Evolutionary conservation across 257 asterid genomes (phyloP), one percentile per base, ranked within the genome.

Genomic region (Voacanga thouarsii): DNA sequence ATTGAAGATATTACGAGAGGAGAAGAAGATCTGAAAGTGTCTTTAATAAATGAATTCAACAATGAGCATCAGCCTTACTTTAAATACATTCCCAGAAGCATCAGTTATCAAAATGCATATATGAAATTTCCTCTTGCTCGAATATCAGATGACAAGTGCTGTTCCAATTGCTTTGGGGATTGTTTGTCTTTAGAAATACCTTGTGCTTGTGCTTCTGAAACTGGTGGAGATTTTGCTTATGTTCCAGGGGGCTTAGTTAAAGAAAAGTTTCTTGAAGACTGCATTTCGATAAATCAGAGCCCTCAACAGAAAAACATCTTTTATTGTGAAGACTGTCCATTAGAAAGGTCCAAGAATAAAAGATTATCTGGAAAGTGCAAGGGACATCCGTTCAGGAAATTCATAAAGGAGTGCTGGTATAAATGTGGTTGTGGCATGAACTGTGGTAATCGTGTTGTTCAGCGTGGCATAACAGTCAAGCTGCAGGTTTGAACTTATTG

Each of bases 361-460:
- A 55, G 78, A 50, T 4, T 14, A 61, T 56, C 85, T 68, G 88
- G 81, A 61, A 79, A 76, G 64, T 91, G 97, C 84, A 84, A 80
- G 77, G 96, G 97, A 49, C 97, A 93, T 65, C 28, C 82, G 28
- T 64, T 74, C 71, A 83, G 87, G 85, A 90, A 82, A 68, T 93
- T 91, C 71, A 89, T 93, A 65, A 91, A 93, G 79, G 96, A 93
- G 72, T 93, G 97, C 81, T 91, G 97, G 97, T 85, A 82, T 66
- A 93, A 90, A 81, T 93, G 97, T 71, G 97, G 97, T 66, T 93
- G 97, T 81, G 77, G 49, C 51, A 89, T 79, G 87, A 30, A 55
- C 67, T 93, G 97, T 80, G 97, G 94, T 30, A 93, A 93, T 80
- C 88, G 97, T 63, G 90, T 93, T 49, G 94, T 89, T 72, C 97